Evolutionary conservation across 2,329 filamentous ascomycete species (phyloP), one percentile per base, ranked within the genome.

Genomic region (Pestalotiopsis sp.): DNA sequence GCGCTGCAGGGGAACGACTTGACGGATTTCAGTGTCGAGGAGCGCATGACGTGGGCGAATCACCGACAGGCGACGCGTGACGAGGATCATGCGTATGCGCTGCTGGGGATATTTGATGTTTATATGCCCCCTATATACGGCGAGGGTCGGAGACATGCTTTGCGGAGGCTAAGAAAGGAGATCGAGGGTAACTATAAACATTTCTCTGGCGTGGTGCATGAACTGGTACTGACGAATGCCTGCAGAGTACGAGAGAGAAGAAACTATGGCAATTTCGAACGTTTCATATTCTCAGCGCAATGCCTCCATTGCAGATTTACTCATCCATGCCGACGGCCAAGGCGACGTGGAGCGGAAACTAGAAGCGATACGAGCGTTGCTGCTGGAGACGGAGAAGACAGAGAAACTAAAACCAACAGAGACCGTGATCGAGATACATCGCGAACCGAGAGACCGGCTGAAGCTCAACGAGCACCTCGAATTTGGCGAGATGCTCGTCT

Each of bases 1-100:
- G 72, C 71, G 4, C 73, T 79, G 39, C 68, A 56, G 9, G 73
- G 71, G 31, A 49, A 7, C 3, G 39, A 39, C 5, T 68, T 77
- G 20, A 38, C 59, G 23, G 9, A 70, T 20, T 77, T 75, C 14
- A 66, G 57, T 38, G 38, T 72, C 23, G 66, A 72, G 5, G 73
- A 77, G 66, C 71, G 72, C 27, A 73, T 77, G 65, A 41, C 60
- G 31, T 77, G 72, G 74, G 57, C 57, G 57, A 60, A 23, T 27
- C 57, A 27, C 11, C 57, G 57, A 2, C 57, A 60, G 25, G 57
- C 57, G 0, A 60, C 57, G 20, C 57, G 57, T 9, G 57, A 60
- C 7, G 57, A 60, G 11, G 57, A 60, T 13, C 57, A 60, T 1
- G 57, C 57, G 17, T 60, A 60, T 60, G 57, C 57, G 57, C 57